Conservation (phyloP, 2,329 filamentous ascomycete genomes). For the Aureobasidium sp. region DNA sequence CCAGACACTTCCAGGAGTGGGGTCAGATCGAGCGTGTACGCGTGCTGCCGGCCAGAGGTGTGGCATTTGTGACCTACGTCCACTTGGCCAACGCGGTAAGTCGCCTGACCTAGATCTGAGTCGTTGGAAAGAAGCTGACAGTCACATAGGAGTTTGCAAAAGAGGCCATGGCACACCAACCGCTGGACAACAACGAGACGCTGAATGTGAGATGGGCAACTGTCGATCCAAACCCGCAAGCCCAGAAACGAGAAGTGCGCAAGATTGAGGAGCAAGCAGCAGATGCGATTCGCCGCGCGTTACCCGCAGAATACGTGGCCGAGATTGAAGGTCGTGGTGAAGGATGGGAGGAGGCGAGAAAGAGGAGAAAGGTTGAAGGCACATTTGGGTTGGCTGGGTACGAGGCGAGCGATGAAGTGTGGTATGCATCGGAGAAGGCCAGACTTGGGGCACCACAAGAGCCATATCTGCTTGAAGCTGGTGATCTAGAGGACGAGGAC, state of each 20-base stretch:
- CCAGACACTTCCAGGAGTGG: constrained; percentile 95
- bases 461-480: constrained; percentile 53
- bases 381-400: constrained; percentile 85
- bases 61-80: constrained; percentile 89
- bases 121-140: not conserved
- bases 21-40: constrained; percentile 81
- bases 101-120: not conserved
- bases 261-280: constrained; percentile 93
- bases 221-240: constrained; percentile 89
- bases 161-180: constrained; percentile 84
- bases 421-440: constrained; percentile 73
- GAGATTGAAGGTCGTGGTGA: constrained; percentile 75
- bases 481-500: constrained; percentile 43
- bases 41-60: constrained; percentile 80
- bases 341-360: constrained; percentile 58
- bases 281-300: constrained; percentile 78
- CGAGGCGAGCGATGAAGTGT: constrained; percentile 88
- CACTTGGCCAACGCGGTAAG: constrained; percentile 57
- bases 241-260: constrained; percentile 82
- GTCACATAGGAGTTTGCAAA: constrained; percentile 61
- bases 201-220: constrained; percentile 97
- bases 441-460: constrained; percentile 60
- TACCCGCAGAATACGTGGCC: constrained; percentile 84
- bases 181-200: constrained; percentile 83
- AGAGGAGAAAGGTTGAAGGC: constrained; percentile 82